Base-by-base conservation (phyloP, 805 yeast species). In the Candida oleophila region DNA sequence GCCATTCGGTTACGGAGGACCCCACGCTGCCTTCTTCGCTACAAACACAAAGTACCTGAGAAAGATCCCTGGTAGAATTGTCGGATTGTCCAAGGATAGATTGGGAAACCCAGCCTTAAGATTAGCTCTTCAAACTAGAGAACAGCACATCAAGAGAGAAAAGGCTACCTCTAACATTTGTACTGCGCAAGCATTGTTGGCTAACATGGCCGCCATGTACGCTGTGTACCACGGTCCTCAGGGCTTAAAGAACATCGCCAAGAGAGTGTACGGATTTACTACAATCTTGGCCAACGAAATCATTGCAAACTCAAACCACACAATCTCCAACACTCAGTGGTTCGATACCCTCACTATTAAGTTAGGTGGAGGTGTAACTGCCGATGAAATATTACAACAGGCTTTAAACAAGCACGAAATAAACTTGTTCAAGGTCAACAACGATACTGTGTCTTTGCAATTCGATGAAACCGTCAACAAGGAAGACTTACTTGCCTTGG, bases 1-100 rank as follows among this genome's bases (percentile, higher is more conserved):
- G 35, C 98, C 99, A 46, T 80, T 92, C 73, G 99, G 98, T 4
- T 94, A 83, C 63, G 99, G 99, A 60, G 99, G 99, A 18, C 99
- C 99, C 3, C 99, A 94, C 66, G 98, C 99, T 41, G 99, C 96
- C 0, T 94, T 89, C 70, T 91, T 94, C 57, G 89, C 98, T 7
- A 96, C 92, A 36, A 77, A 81, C n/a, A 81, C 83, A 49, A 77
- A 82, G 46, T 76, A 86, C 56, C 88, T 89, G 62, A 82, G 99
- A 63, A 94, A 91, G 68, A 89, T 94, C 65, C 99, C 99, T 2
- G 99, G 99, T 38, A 81, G 99, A 71, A 80, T 94, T 46, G 91
- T 94, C 46, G 99, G 99, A 61, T 82, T 88, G 36, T 83, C 96
- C 35, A 89, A 88, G 64, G 99, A 92, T 65, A 79, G 98, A 60